Evolutionary conservation across 768 basidiomycete species (phyloP).

Genomic region (Lactifluus subvellereus): DNA sequence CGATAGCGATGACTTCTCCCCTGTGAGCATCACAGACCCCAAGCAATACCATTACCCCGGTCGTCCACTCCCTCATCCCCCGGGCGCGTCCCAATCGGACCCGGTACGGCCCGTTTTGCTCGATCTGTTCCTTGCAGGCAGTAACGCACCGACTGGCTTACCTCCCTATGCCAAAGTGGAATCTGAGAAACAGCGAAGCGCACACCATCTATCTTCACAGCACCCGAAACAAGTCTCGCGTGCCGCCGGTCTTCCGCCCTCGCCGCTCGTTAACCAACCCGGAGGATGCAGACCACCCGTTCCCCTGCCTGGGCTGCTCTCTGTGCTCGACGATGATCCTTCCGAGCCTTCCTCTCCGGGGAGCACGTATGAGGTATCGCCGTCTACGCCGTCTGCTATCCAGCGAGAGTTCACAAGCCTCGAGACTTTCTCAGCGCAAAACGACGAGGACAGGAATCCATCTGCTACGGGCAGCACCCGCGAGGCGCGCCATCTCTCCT

Average conservation of each 20-base stretch:
- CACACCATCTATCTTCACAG: not conserved
- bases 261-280: constrained; percentile 2
- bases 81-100: constrained; percentile 12
- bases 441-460: not conserved
- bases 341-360: constrained; percentile 15
- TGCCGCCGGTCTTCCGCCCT: not conserved
- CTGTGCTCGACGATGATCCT: constrained; percentile 10
- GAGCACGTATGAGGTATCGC: constrained; percentile 16
- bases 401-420: constrained; percentile 18
- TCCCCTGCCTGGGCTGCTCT: not conserved
- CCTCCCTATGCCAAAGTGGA: not conserved
- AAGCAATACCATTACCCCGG: constrained; percentile 21
- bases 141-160: not conserved
- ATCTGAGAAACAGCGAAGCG: not conserved
- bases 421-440: constrained; percentile 5
- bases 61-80: constrained; percentile 23
- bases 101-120: constrained; percentile 19
- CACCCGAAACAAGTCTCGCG: not conserved
- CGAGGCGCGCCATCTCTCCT: constrained; percentile 19
- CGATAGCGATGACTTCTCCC: not conserved
- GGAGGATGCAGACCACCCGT: not conserved
- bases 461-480: constrained; percentile 3
- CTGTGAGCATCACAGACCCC: not conserved
- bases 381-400: not conserved
- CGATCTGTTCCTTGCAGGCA: constrained; percentile 17